Evolutionary conservation across 2,329 filamentous ascomycete species (phyloP).

Genomic region (Coniochaeta sp.): DNA sequence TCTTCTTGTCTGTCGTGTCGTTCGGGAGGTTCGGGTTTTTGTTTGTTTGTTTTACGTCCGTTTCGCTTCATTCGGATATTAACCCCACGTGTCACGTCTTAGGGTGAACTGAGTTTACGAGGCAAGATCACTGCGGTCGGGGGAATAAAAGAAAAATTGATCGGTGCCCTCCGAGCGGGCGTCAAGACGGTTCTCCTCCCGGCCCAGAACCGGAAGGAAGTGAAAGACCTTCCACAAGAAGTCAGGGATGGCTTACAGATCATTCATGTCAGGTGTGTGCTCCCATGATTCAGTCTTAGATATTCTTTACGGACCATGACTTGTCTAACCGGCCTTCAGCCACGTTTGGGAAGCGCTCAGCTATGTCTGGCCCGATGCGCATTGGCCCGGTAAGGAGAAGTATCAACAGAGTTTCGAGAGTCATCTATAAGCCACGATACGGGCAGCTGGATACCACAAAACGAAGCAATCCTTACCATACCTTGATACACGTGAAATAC

Average conservation of each 20-base stretch:
- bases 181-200: constrained; percentile 92
- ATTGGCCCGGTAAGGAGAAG: constrained; percentile 71
- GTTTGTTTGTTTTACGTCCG: constrained; percentile 3
- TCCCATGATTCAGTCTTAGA: constrained; percentile 9
- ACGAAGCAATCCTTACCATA: neutral
- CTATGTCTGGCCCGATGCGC: constrained; percentile 82
- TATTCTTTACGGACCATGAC: neutral
- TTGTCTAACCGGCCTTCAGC: constrained; percentile 31
- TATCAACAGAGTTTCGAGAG: constrained; percentile 61
- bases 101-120: constrained; percentile 69
- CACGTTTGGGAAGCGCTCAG: constrained; percentile 94
- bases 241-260: constrained; percentile 84
- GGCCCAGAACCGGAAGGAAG: constrained; percentile 83
- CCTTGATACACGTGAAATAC: too few relatives aligned
- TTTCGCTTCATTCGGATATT: neutral
- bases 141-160: constrained; percentile 97
- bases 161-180: constrained; percentile 84
- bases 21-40: too few relatives aligned
- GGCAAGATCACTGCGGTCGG: constrained; percentile 91
- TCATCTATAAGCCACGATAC: constrained; percentile 48
- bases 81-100: constrained; percentile 9
- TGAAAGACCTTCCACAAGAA: constrained; percentile 82
- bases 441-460: neutral
- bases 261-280: constrained; percentile 72
- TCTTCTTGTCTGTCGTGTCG: neutral